Base-by-base conservation (phyloP, 495 filamentous ascomycete genomes). In the Podospora tetraspora region DNA sequence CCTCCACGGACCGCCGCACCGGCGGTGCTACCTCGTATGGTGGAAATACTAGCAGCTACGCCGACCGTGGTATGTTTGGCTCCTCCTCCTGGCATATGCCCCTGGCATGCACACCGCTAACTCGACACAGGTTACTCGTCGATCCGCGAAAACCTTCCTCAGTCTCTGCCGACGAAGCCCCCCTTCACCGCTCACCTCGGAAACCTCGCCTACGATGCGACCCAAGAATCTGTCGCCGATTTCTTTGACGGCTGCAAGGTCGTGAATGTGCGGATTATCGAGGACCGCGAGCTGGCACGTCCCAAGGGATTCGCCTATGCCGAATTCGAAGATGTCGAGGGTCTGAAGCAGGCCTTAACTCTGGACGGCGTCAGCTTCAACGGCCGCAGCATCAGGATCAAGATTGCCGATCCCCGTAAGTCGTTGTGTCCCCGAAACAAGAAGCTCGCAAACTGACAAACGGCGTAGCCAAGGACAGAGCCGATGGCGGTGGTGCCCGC, bases 271-370 rank as follows among this genome's bases (percentile, higher is more conserved):
- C 91, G 95, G 72, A 92, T 99, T 70, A 95, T 98, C 68, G 94
- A 97, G 80, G 95, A 99, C 79, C 94, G 92, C 76, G 82, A 96
- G 78, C 91, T 93, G 71, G 86, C 89, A 70, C 91, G 91, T 73
- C 95, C 95, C 60, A 99, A 99, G 84, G 95, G 95, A 57, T 99
- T 99, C 75, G 95, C 93, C 58, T 99, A 99, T 79, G 93, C 96
- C 62, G 96, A 98, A 75, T 99, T 97, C 74, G 89, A 84, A 66
- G 90, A 89, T 57, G 83, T 94, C 21, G 93, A 97, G 64, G 95
- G 96, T 58, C 82, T 99, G 73, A 93, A 97, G 83, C 90, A 92
- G 72, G 96, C 96, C 29, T 83, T 99, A 63, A 91, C 92, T 57
- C 85, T 93, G 66, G 91, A 90, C 70, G 91, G 91, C 61, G 82